These are phyloP conservation scores for Trichaptum fuscoviolaceum DNA, from an alignment of 768 basidiomycete genomes.

Conservation along the genomic window DNA sequence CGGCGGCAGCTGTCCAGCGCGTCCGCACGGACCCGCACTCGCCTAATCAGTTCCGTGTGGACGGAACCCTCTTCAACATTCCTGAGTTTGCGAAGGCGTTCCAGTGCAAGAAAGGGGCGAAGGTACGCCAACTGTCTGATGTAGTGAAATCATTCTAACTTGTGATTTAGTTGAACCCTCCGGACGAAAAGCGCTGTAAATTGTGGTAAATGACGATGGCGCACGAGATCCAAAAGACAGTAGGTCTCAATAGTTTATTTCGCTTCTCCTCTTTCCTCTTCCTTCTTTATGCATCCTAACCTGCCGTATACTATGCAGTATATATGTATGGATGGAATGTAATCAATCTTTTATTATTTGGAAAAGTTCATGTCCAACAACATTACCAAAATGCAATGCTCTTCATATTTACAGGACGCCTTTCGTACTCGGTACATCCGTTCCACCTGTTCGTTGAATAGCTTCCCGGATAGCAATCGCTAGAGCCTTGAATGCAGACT, in stretches of 20 bases:
- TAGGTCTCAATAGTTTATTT: neutral
- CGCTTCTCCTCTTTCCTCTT: neutral
- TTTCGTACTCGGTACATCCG: constrained; percentile 95
- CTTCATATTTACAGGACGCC: constrained; percentile 61
- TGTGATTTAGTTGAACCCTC: constrained; percentile 67
- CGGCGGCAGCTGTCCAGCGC: constrained; percentile 72
- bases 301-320: neutral
- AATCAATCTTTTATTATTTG: neutral
- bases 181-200: constrained; percentile 67
- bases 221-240: neutral
- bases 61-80: constrained; percentile 84
- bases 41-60: constrained; percentile 70
- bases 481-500: constrained; percentile 97
- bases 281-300: neutral
- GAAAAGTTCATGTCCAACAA: neutral
- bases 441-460: constrained; percentile 82
- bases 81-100: constrained; percentile 87
- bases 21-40: constrained; percentile 89
- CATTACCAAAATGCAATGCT: neutral
- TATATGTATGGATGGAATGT: neutral
- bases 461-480: constrained; percentile 94
- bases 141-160: neutral
- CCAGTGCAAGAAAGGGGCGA: constrained; percentile 69
- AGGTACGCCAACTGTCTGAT: constrained; percentile 40
- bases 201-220: constrained; percentile 51